Conservation (phyloP, 441 rosid species). For the Brassica balearica region DNA sequence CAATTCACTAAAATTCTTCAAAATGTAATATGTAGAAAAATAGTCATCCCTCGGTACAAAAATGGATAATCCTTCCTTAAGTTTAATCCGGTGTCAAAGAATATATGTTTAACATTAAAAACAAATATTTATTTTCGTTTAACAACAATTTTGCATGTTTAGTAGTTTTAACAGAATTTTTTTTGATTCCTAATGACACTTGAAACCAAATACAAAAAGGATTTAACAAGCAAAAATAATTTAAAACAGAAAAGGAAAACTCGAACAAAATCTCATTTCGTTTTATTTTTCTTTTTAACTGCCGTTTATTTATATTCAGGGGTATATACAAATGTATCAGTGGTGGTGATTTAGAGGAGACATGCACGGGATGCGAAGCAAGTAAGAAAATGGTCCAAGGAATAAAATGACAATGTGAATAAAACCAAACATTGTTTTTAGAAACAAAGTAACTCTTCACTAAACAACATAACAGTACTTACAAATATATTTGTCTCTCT, state of each 20-base stretch:
- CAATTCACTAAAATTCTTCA: too few relatives aligned
- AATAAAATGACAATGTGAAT: conserved; percentile 34
- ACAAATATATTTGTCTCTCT: conserved; percentile 37
- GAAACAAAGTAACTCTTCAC: conserved; percentile 30
- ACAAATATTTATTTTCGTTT: too few relatives aligned
- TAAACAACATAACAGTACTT: conserved; percentile 33
- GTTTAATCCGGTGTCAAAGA: too few relatives aligned
- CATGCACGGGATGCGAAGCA: conserved; percentile 34
- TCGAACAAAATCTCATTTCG: neutral
- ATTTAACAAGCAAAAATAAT: neutral
- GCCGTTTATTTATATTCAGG: neutral
- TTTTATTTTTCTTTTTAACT: neutral
- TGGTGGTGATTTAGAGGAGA: conserved; percentile 29
- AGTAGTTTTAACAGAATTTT: too few relatives aligned
- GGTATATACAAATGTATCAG: neutral
- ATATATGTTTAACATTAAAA: too few relatives aligned
- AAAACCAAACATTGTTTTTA: conserved; percentile 38
- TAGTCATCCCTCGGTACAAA: too few relatives aligned
- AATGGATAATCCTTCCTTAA: too few relatives aligned
- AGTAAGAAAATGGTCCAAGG: conserved; percentile 28
- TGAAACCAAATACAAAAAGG: neutral
- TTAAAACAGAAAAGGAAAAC: neutral
- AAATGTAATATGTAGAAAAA: too few relatives aligned
- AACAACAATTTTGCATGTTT: too few relatives aligned
- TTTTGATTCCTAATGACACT: too few relatives aligned